Evolutionary conservation across 306 rosid species (phyloP), one percentile per base, ranked within the genome.

Genomic region (Gastrolobium villosum): DNA sequence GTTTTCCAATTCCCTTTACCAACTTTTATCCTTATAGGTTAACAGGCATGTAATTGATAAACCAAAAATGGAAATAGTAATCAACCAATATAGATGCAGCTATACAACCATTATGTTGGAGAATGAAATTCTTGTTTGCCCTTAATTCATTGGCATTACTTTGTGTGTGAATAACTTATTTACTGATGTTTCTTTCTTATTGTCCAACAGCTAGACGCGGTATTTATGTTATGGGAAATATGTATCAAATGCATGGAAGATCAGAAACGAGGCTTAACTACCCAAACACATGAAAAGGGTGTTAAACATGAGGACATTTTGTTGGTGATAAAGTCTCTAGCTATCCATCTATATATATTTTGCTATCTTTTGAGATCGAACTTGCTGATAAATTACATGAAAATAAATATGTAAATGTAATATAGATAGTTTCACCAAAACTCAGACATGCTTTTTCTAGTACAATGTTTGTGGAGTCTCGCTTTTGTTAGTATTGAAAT

Each of bases 211-310:
- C 28, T 74, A 61, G 55, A 39, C 28, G 32, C 30, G 0, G 14
- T 55, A 11, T 11, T 20, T 11, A 1, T 31, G 55, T 31, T 20
- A 59, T 30, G 35, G 68, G 26, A 39, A 71, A 72, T 28, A 34
- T 48, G 60, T 11, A 46, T 68, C 59, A 68, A 48, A 34, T 49
- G 57, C 56, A 46, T 46, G 31, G 72, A 20, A 20, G 26, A 20
- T 20, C 26, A 20, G 26, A 20, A 20, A 20, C 0, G 26, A 20
- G 26, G 26, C 26, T 20, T 20, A 20, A 20, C 26, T 20, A 20
- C 26, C 26, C 26, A 20, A 20, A 20, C 26, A 20, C 26, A 20
- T 20, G 26, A 20, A 54, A 54, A 60, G 26, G 20, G 20, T 61
- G 26, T 43, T 41, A 26, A 34, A 43, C 14, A 40, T 7, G 37